A percentile compares a stretch with the other conserved stretches of the same genome.
Conservation (phyloP, 805 yeast genomes). For the Zygosaccharomyces bailii region DNA sequence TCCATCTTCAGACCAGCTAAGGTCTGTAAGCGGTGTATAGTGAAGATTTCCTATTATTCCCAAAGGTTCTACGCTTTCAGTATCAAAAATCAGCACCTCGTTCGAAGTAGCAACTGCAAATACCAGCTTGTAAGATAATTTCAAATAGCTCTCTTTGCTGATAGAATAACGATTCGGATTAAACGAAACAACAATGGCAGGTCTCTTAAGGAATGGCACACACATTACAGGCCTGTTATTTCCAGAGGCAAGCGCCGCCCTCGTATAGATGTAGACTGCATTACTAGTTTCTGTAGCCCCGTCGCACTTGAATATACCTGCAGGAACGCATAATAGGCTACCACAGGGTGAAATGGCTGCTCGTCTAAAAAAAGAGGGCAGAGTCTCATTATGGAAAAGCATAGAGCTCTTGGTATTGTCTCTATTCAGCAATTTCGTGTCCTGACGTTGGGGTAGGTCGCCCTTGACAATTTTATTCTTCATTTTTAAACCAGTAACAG, state of each 20-base stretch:
- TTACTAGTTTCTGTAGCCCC: conserved; percentile 43
- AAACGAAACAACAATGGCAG: conserved; percentile 80
- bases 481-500: conserved; percentile 24
- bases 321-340: conserved; percentile 65
- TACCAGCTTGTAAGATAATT: conserved; percentile 72
- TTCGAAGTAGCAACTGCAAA: conserved; percentile 94
- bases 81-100: conserved; percentile 76
- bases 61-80: conserved; percentile 63
- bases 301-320: conserved; percentile 55
- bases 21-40: conserved; percentile 83
- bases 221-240: conserved; percentile 70
- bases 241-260: conserved; percentile 50
- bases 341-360: conserved; percentile 91
- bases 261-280: conserved; percentile 75
- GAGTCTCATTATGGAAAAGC: conserved; percentile 79
- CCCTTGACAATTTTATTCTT: conserved; percentile 49
- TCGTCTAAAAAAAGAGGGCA: conserved; percentile 87
- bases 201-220: conserved; percentile 74
- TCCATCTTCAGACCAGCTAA: conserved; percentile 83
- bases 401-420: conserved; percentile 37
- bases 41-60: conserved; percentile 78
- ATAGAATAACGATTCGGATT: conserved; percentile 57
- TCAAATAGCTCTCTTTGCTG: conserved; percentile 38
- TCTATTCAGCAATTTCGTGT: conserved; percentile 19
- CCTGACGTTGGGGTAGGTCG: conserved; percentile 46